These are phyloP conservation scores for Pulveroboletus sp. DNA, from an alignment of 768 basidiomycete species.

Conservation along the genomic window DNA sequence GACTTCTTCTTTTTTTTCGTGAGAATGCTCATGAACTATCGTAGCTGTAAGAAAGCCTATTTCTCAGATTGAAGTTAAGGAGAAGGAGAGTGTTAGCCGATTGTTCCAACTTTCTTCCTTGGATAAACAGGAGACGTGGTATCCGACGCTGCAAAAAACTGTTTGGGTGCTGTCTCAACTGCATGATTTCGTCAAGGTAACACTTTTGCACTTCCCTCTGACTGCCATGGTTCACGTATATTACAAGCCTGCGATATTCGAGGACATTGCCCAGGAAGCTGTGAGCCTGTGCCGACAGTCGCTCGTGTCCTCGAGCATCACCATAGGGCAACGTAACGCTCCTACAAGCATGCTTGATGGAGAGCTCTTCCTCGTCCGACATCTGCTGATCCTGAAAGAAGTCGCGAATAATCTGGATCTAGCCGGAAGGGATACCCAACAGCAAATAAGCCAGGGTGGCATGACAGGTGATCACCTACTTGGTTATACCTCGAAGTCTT, in stretches of 20 bases:
- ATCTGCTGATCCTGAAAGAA: conserved; percentile 89
- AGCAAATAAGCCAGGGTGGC: conserved; percentile 41
- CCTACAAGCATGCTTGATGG: conserved; percentile 56
- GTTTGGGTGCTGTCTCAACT: conserved; percentile 90
- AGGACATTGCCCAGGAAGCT: conserved; percentile 95
- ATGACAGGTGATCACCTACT: conserved; percentile 48
- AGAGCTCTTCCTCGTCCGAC: conserved; percentile 82
- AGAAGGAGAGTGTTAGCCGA: conserved; percentile 66
- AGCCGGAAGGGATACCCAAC: conserved; percentile 43
- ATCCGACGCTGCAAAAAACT: conserved; percentile 81
- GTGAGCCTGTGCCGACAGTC: conserved; percentile 79
- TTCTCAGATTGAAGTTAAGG: conserved; percentile 45
- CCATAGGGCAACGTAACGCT: conserved; percentile 48
- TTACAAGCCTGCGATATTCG: conserved; percentile 84
- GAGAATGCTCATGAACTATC: conserved; percentile 5
- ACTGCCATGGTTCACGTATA: background rate
- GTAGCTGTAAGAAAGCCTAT: conserved; percentile 45
- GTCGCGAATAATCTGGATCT: conserved; percentile 73
- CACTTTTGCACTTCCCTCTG: conserved; percentile 9
- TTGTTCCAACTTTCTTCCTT: conserved; percentile 67
- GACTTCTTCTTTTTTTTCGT: background rate
- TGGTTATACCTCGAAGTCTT: background rate
- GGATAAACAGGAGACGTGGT: conserved; percentile 84
- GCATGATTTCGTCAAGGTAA: conserved; percentile 87
- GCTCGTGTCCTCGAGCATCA: conserved; percentile 66